These are phyloP conservation scores for Begonia loranthoides DNA, from an alignment of 306 rosid species.

Conservation along the genomic window DNA sequence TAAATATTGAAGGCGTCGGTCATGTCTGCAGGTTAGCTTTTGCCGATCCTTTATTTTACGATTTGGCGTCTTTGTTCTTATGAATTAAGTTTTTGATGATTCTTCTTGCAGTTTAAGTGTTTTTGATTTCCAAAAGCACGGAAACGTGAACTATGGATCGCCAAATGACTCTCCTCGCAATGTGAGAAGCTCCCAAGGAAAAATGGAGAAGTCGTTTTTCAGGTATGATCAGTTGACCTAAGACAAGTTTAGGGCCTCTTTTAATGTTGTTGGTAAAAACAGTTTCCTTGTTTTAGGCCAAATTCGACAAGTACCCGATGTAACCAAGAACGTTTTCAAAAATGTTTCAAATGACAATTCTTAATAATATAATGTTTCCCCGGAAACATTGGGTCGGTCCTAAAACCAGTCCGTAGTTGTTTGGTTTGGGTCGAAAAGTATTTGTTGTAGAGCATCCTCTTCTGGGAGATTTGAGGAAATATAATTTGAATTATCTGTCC, in stretches of 20 bases:
- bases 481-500: constrained; percentile 2
- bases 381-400: no score
- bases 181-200: constrained; percentile 89
- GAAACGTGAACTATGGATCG: constrained; percentile 69
- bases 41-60: neutral
- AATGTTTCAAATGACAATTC: no score
- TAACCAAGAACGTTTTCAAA: no score
- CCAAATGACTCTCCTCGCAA: constrained; percentile 36
- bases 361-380: no score
- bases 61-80: no score
- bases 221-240: constrained; percentile 34
- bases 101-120: constrained; percentile 42
- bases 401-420: no score
- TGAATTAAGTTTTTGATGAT: constrained; percentile 1
- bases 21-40: constrained; percentile 83
- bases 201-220: constrained; percentile 93
- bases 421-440: no score
- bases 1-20: constrained; percentile 85
- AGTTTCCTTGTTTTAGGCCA: neutral
- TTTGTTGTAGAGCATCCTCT: no score
- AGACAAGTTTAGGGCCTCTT: neutral
- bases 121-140: constrained; percentile 77
- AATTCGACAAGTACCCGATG: no score
- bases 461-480: no score
- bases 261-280: neutral